phyloP scores from a whole-genome alignment of 1,284 basidiomycete genomes.

The Lignosus rhinocerotis region DNA sequence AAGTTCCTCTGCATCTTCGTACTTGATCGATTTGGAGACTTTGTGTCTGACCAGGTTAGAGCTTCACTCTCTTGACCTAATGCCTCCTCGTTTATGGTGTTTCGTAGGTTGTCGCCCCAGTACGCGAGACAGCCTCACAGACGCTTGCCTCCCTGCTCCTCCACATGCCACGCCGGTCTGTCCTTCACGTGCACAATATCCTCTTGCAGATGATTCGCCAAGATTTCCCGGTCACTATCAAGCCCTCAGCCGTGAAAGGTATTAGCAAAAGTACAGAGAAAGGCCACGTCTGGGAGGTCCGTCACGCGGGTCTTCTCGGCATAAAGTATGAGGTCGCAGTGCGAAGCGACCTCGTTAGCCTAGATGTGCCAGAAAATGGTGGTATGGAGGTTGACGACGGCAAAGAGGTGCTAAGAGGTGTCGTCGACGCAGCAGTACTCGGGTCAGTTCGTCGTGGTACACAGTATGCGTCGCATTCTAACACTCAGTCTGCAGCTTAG shows the following conservation, averaged over 20 bases:
- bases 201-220: constrained; percentile 95
- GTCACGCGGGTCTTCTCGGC: constrained; percentile 95
- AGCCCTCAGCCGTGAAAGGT: constrained; percentile 39
- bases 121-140: constrained; percentile 95
- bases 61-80: background rate
- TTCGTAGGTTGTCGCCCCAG: constrained; percentile 86
- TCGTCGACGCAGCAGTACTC: constrained; percentile 86
- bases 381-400: constrained; percentile 36
- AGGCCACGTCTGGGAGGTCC: constrained; percentile 92
- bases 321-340: constrained; percentile 99
- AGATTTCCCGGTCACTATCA: constrained; percentile 56
- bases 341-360: constrained; percentile 77
- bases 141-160: constrained; percentile 89
- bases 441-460: constrained; percentile 56
- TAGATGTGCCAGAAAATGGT: constrained; percentile 21
- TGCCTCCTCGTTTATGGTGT: background rate
- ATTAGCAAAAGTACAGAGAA: constrained; percentile 37
- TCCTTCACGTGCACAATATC: constrained; percentile 80
- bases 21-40: constrained; percentile 98
- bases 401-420: constrained; percentile 64
- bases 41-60: constrained; percentile 85
- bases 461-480: background rate
- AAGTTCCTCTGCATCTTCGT: constrained; percentile 90
- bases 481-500: constrained; percentile 53
- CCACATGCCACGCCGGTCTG: constrained; percentile 79